Conservation (phyloP, 208 protist genomes). For the Herpetomonas tarakana region DNA sequence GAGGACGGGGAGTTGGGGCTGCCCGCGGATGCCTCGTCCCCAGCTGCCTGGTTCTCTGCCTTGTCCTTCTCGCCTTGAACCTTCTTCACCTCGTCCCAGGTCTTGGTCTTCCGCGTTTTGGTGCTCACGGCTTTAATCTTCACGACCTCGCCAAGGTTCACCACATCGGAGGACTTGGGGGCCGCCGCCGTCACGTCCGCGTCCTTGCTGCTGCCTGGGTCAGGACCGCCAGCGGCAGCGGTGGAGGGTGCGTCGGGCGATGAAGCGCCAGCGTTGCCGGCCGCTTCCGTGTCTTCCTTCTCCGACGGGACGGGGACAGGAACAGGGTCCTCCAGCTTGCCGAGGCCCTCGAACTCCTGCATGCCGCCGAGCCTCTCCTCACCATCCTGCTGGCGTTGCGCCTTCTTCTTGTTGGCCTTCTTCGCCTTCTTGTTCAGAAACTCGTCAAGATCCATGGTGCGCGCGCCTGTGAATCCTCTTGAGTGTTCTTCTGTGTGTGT, state of each 20-base stretch:
- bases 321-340: constrained; percentile 21
- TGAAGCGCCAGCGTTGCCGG: too few relatives aligned
- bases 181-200: constrained; percentile 4
- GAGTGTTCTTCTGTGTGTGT: constrained; percentile 10
- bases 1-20: constrained; percentile 2
- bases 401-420: constrained; percentile 58
- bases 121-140: constrained; percentile 19
- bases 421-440: constrained; percentile 69
- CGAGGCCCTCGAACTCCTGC: constrained; percentile 24
- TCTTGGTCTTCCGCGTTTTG: constrained; percentile 37
- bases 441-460: constrained; percentile 50
- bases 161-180: neutral
- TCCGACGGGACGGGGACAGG: neutral
- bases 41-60: constrained; percentile 1
- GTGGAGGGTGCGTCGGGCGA: constrained; percentile 1
- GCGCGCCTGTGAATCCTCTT: neutral
- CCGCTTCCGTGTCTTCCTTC: neutral
- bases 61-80: neutral
- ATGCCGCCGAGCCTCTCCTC: constrained; percentile 27
- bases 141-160: constrained; percentile 11
- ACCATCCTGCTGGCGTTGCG: constrained; percentile 15
- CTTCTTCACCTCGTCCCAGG: constrained; percentile 42
- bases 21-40: constrained; percentile 1
- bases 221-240: neutral
- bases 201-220: neutral